Evolutionary conservation across 169 alveolate genomes (phyloP), one percentile per base, ranked within the genome.

Genomic region (Prorocentrum cordatum): DNA sequence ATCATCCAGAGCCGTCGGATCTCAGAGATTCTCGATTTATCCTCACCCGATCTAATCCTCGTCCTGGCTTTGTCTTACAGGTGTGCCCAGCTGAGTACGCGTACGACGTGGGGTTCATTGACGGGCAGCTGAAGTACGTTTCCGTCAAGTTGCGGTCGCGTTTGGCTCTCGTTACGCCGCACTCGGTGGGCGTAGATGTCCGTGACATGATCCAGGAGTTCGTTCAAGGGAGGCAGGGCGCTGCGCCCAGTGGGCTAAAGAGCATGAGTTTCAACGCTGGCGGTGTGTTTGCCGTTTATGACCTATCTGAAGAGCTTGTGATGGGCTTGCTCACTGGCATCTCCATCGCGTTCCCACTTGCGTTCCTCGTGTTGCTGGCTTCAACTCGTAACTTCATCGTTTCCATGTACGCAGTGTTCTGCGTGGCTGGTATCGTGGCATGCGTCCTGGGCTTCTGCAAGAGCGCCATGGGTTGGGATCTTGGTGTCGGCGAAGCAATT

Each of bases 391-490:
- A 80, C 58, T 10, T 80, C 33, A 70, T 24, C 22, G 39, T 10
- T 16, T 5, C 26, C 89, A 61, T 50, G 38, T 64, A 12, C 6
- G 62, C 14, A 54, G n/a, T 16, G 66, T n/a, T 54, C 29, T 29
- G 29, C 29, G 36, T 14, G 16, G 75, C 18, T 29, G 4, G 3
- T n/a, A 1, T 45, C 67, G 90, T 80, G 26, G 59, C 62, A 16
- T 80, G 90, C 54, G 90, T 80, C 32, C 80, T 80, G 50, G 90
- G 90, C 26, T 80, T 80, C 62, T 80, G 90, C 90, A 80, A 64
- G 58, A 62, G 80, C 9, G 90, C 90, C 35, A 80, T 80, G 90
- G 90, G 62, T 33, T 80, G 90, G 90, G 90, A 80, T 24, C 39
- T 80, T 18, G 90, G 90, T 27, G 54, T 80, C 4, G 90, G 90